These are phyloP conservation scores for Mycena rosella DNA, from an alignment of 768 basidiomycete species.

Conservation along the genomic window DNA sequence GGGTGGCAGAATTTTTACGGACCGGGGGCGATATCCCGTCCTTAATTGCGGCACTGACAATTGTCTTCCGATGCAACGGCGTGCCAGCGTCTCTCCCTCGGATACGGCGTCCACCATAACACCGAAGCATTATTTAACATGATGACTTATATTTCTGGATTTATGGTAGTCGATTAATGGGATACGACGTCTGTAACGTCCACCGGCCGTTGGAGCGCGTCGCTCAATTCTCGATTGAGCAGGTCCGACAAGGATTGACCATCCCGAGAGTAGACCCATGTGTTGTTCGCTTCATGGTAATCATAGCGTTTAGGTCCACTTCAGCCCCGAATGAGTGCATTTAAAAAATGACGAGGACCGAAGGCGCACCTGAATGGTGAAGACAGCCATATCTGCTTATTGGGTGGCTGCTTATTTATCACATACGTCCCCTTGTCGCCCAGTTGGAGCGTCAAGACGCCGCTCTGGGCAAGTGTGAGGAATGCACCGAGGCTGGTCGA, in stretches of 20 bases:
- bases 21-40: too few relatives aligned
- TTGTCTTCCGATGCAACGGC: too few relatives aligned
- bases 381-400: slow-evolving; percentile 97
- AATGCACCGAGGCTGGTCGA: neutral
- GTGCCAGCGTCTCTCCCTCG: too few relatives aligned
- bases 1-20: too few relatives aligned
- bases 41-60: too few relatives aligned
- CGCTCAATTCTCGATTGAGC: slow-evolving; percentile 77
- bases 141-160: neutral
- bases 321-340: slow-evolving; percentile 16
- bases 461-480: slow-evolving; percentile 66
- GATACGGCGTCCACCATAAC: neutral
- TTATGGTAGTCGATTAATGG: neutral
- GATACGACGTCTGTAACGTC: slow-evolving; percentile 32
- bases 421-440: slow-evolving; percentile 90
- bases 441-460: slow-evolving; percentile 88
- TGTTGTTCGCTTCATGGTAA: slow-evolving; percentile 64
- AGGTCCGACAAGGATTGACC: slow-evolving; percentile 69
- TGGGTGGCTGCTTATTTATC: slow-evolving; percentile 97
- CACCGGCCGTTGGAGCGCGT: slow-evolving; percentile 49
- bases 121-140: neutral
- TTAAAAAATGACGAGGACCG: neutral
- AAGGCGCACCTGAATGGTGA: slow-evolving; percentile 81
- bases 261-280: slow-evolving; percentile 86
- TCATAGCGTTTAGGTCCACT: slow-evolving; percentile 97